phyloP scores from a whole-genome alignment of 2,329 filamentous ascomycete species.

The Talaromyces marneffei region DNA sequence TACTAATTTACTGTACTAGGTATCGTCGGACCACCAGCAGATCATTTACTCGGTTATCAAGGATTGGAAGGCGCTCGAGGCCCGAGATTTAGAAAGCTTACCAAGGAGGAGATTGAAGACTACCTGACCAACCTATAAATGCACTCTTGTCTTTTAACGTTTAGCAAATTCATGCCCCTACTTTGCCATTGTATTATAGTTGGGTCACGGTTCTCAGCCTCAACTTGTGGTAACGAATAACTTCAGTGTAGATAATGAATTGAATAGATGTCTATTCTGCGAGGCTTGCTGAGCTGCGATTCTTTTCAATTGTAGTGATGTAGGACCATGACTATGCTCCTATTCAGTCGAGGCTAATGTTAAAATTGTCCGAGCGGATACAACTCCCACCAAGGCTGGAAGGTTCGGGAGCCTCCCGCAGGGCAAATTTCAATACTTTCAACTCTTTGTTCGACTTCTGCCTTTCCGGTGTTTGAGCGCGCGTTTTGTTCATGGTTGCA shows the following conservation, averaged over 20 bases:
- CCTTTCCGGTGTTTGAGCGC: background rate
- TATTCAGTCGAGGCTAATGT: background rate
- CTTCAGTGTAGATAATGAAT: background rate
- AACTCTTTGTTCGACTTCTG: background rate
- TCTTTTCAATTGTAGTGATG: background rate
- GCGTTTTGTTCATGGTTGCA: background rate
- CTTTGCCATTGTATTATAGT: constrained; percentile 24
- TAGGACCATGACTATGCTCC: background rate
- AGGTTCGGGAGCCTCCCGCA: background rate
- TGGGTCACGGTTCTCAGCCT: constrained; percentile 22
- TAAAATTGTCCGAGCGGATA: background rate
- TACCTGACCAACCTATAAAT: constrained; percentile 94
- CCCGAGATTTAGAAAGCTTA: constrained; percentile 60
- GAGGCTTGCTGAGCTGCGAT: background rate
- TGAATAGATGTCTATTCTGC: background rate
- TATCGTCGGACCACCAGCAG: constrained; percentile 89
- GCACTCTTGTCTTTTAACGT: constrained; percentile 15
- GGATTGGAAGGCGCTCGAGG: constrained; percentile 39
- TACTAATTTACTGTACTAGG: constrained; percentile 49
- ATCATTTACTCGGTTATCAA: constrained; percentile 82
- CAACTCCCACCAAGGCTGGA: background rate
- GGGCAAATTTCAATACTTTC: background rate
- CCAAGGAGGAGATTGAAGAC: constrained; percentile 96
- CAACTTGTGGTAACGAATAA: constrained; percentile 3
- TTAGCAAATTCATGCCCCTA: constrained; percentile 16